A percentile compares a stretch with the other conserved stretches of the same genome.
Conservation (phyloP, 768 basidiomycete species). For the Boletus reticuloceps region DNA sequence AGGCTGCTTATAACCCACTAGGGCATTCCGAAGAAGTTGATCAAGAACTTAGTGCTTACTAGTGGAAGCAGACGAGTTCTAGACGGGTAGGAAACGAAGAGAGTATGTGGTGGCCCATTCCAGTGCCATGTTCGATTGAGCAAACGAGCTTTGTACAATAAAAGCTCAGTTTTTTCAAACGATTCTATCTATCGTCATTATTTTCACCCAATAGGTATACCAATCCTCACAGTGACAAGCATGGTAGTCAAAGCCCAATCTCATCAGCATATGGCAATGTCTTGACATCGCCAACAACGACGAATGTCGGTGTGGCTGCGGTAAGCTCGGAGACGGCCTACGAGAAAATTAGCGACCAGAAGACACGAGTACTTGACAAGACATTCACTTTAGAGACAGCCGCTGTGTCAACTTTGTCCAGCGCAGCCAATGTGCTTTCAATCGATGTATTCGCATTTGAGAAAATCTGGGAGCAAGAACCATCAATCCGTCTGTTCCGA, state of each 20-base stretch:
- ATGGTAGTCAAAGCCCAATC: constrained; percentile 59
- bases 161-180: constrained; percentile 1
- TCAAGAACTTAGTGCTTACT: too few relatives aligned
- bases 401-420: constrained; percentile 67
- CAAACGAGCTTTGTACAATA: neutral
- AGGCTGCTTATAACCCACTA: too few relatives aligned
- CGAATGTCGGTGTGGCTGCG: constrained; percentile 79
- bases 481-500: too few relatives aligned
- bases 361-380: neutral
- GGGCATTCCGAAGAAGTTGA: too few relatives aligned
- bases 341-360: neutral
- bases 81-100: too few relatives aligned
- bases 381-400: constrained; percentile 64
- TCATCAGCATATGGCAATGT: constrained; percentile 83
- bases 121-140: neutral
- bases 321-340: constrained; percentile 63
- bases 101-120: too few relatives aligned
- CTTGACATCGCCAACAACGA: constrained; percentile 78
- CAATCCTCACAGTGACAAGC: neutral
- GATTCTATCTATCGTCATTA: constrained; percentile 20
- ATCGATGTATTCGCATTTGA: constrained; percentile 52
- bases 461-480: constrained; percentile 44
- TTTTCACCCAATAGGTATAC: constrained; percentile 11
- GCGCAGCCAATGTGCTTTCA: constrained; percentile 56
- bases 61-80: too few relatives aligned